These are phyloP conservation scores for Nidularia sp. DNA, from an alignment of 768 basidiomycete genomes.

Conservation along the genomic window DNA sequence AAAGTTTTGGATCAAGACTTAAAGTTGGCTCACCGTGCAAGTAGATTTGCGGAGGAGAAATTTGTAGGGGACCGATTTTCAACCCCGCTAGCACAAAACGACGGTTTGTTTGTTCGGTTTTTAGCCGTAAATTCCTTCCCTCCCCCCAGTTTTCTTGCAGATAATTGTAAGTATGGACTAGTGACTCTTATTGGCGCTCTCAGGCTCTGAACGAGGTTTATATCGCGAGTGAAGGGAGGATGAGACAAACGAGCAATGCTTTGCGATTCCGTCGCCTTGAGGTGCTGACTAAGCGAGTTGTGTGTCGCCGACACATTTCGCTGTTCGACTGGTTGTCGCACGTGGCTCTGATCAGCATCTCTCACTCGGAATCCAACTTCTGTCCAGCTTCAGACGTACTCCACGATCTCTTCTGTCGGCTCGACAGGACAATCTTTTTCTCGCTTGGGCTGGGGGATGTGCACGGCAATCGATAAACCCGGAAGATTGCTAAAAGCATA, in stretches of 20 bases:
- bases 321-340: background rate
- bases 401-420: background rate
- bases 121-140: slow-evolving; percentile 2
- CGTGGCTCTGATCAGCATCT: slow-evolving; percentile 2
- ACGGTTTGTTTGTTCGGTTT: slow-evolving; percentile 23
- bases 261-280: background rate
- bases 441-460: background rate
- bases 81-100: slow-evolving; percentile 30
- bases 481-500: slow-evolving; percentile 1
- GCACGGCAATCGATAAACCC: background rate
- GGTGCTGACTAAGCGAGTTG: slow-evolving; percentile 8
- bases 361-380: slow-evolving; percentile 7
- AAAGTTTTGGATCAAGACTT: slow-evolving; percentile 53
- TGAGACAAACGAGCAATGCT: background rate
- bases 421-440: background rate
- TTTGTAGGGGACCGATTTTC: slow-evolving; percentile 34
- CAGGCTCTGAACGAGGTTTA: background rate
- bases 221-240: background rate
- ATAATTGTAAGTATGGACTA: background rate
- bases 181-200: no score
- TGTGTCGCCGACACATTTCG: slow-evolving; percentile 9
- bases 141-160: background rate
- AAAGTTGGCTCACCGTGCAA: slow-evolving; percentile 73
- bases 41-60: slow-evolving; percentile 60
- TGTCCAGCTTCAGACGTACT: background rate